Evolutionary conservation across 208 protist species (phyloP), one percentile per base, ranked within the genome.

Genomic region (Hexamita inflata): DNA sequence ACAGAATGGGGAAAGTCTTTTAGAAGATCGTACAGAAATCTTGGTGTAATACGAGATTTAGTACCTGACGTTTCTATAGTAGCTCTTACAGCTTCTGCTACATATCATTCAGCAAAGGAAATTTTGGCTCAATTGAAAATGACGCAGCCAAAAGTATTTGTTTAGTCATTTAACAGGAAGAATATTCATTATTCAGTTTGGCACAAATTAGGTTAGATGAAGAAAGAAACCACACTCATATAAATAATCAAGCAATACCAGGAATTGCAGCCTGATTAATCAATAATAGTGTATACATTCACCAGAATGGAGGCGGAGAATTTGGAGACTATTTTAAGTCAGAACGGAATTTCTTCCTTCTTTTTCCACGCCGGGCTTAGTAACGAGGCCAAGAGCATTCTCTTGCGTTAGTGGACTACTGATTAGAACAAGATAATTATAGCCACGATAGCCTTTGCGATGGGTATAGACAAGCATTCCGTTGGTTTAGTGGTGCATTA

Each of bases 1-100:
- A 57, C 35, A 19, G 64, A 70, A 30, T 70, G 64, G 64, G 64
- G 64, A 11, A 70, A 70, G 4, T 45, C 64, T n/a, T 70, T 70
- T n/a, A n/a, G 64, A n/a, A 49, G 9, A 11, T 9, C 30, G 4
- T 70, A 70, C 35, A n/a, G 35, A 32, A 24, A 45, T 32, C 64
- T 70, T 11, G 26, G 11, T 57, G 26, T n/a, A 11, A n/a, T 70
- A 32, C 9, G 64, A 2, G n/a, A 35, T 24, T 32, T 49, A 45
- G 11, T 38, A 24, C 60, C 60, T n/a, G 34, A 70, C 11, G n/a
- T 45, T 2, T 34, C 64, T 28, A 70, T 70, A n/a, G 9, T 70
- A 24, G 64, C 64, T n/a, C 38, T 70, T n/a, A 70, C 64, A n/a
- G 64, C 64, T 24, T 42, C 64, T 32, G 64, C 35, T n/a, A 70